Evolutionary conservation across 2,329 filamentous ascomycete species (phyloP), one percentile per base, ranked within the genome.

Genomic region (Colletotrichum musae): DNA sequence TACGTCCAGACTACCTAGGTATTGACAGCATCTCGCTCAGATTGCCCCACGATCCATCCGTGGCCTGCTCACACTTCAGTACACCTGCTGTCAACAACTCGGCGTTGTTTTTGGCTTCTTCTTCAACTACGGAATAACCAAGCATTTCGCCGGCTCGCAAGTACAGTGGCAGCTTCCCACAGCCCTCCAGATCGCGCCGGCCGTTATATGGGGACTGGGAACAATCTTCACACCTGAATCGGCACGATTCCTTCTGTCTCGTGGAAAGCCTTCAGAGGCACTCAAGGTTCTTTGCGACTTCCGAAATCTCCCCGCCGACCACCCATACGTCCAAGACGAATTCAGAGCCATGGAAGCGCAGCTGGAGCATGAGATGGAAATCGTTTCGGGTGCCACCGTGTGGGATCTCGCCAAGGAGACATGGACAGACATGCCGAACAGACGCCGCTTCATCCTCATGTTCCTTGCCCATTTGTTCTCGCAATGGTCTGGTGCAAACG

Each of bases 361-460:
- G 59, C 70, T 81, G 0, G 74, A 79, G 2, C 75, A 75, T 10
- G 79, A 82, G 64, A 75, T 76, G 15, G 80, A 81, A 64, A 72
- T 77, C 5, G 75, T 79, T 2, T 71, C 76, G 0, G 79, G 77
- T 9, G 76, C 77, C 18, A 45, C 64, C 3, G 24, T 75, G 4
- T 75, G 74, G 56, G 76, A 79, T 43, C 70, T 81, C 1, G 62
- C 79, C 21, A 79, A 78, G 53, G 80, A 83, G 62, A 81, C 77
- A 0, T 78, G 79, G 32, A 57, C 68, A 0, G 70, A 76, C 4
- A 39, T 76, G 16, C 62, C 72, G 0, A 79, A 79, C 58, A 52
- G 78, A 0, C 72, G 78, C 2, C 68, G 79, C 0, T 76, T 79
- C 10, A 61, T 77, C 16, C 74, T 79, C 15, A 74, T 79, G 68